These are phyloP conservation scores for Zanthoxylum bungeanum DNA, from an alignment of 345 rosid genomes.

Conservation along the genomic window DNA sequence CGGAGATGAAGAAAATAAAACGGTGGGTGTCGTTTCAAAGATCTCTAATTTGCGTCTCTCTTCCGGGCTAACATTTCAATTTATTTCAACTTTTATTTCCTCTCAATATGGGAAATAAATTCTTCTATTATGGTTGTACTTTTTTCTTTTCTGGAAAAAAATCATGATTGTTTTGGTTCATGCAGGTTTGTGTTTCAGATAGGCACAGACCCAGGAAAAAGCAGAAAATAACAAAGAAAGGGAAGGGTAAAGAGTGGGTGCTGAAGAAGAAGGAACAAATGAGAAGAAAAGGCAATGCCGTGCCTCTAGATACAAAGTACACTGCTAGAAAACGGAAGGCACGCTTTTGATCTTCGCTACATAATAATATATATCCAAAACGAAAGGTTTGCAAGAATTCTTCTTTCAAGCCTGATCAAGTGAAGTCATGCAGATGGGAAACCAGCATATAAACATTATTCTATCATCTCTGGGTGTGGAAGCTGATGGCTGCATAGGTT, in stretches of 20 bases:
- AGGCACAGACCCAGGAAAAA: conserved; percentile 78
- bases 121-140: not conserved
- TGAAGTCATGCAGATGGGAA: not conserved
- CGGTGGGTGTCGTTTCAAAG: conserved; percentile 31
- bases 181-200: conserved; percentile 64
- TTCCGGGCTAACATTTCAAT: not conserved
- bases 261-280: conserved; percentile 83
- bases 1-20: conserved; percentile 61
- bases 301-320: conserved; percentile 76
- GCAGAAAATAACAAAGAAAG: conserved; percentile 63
- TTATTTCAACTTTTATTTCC: not conserved
- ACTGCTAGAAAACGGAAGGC: conserved; percentile 81
- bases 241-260: conserved; percentile 74
- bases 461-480: not conserved
- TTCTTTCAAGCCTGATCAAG: not conserved
- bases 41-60: not conserved
- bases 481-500: not conserved
- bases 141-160: not conserved
- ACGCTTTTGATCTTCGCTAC: conserved; percentile 53
- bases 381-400: no score
- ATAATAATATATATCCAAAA: no score
- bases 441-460: not conserved
- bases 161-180: not conserved
- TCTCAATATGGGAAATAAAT: not conserved
- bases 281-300: conserved; percentile 73